phyloP scores from a whole-genome alignment of 2,329 filamentous ascomycete species.

The Aspergillus calidoustus region DNA sequence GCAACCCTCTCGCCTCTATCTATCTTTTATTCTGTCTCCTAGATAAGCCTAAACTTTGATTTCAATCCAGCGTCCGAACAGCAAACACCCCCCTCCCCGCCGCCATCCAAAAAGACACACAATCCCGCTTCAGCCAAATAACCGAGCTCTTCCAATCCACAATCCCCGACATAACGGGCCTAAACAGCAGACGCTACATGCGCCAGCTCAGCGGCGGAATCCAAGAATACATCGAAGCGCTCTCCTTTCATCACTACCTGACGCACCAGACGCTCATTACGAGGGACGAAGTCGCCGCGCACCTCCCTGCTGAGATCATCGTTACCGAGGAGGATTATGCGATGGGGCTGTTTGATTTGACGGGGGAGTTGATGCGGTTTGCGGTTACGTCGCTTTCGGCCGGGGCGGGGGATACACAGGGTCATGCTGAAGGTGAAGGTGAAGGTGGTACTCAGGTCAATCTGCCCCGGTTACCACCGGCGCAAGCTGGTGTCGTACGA shows the following conservation, averaged over 20 bases:
- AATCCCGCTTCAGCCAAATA: slow-evolving; percentile 73
- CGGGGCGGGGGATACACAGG: slow-evolving; percentile 55
- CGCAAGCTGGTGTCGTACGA: slow-evolving; percentile 69
- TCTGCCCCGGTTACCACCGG: slow-evolving; percentile 28
- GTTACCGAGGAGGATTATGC: slow-evolving; percentile 85
- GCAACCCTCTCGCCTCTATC: not conserved
- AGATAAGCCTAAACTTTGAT: slow-evolving; percentile 21
- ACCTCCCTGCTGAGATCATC: slow-evolving; percentile 56
- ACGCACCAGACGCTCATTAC: slow-evolving; percentile 75
- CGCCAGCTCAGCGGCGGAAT: slow-evolving; percentile 77
- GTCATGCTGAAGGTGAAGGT: slow-evolving; percentile 10
- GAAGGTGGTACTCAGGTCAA: not conserved
- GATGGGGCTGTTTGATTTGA: slow-evolving; percentile 89
- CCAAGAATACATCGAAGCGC: slow-evolving; percentile 92
- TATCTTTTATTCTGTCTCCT: slow-evolving; percentile 23
- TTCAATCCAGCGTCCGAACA: slow-evolving; percentile 41
- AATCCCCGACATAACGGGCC: slow-evolving; percentile 72
- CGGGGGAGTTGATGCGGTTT: slow-evolving; percentile 96
- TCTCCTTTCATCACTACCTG: slow-evolving; percentile 88
- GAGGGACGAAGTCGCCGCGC: slow-evolving; percentile 60
- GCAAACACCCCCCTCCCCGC: slow-evolving; percentile 60
- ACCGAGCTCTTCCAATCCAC: slow-evolving; percentile 69
- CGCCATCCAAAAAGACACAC: slow-evolving; percentile 71
- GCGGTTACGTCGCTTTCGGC: slow-evolving; percentile 87
- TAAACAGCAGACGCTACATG: slow-evolving; percentile 83